Evolutionary conservation across 2,329 filamentous ascomycete genomes (phyloP).

Genomic region (Fusarium sp.): DNA sequence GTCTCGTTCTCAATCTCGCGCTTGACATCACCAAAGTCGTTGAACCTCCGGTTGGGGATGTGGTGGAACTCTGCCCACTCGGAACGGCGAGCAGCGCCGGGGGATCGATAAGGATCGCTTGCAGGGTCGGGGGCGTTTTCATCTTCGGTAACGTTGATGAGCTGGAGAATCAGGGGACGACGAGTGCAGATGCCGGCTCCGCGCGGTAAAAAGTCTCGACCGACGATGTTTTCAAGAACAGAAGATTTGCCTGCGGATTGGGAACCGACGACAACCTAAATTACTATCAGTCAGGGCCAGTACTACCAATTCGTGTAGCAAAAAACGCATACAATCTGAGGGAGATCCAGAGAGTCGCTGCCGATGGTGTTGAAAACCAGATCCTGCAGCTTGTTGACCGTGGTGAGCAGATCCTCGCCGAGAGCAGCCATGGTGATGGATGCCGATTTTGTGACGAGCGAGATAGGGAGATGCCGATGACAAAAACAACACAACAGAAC

Average conservation of each 20-base stretch:
- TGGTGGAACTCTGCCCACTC: constrained; percentile 98
- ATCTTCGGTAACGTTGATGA: constrained; percentile 94
- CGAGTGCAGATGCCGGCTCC: constrained; percentile 97
- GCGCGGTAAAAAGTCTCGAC: constrained; percentile 94
- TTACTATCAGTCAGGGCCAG: constrained; percentile 27
- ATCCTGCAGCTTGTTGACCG: constrained; percentile 98
- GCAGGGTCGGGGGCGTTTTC: constrained; percentile 72
- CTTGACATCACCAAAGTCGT: constrained; percentile 92
- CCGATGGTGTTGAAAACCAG: constrained; percentile 99
- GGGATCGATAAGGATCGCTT: constrained; percentile 79
- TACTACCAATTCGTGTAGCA: constrained; percentile 22
- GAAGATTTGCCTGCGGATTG: constrained; percentile 99
- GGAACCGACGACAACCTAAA: constrained; percentile 94
- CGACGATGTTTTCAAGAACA: constrained; percentile 98
- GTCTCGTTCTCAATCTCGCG: constrained; percentile 98
- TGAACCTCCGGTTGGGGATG: constrained; percentile 87
- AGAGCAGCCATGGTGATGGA: constrained; percentile 82
- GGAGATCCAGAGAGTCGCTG: constrained; percentile 96
- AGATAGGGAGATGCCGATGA: constrained; percentile 16
- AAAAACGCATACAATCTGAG: constrained; percentile 84
- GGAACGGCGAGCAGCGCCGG: constrained; percentile 72
- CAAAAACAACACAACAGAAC: constrained; percentile 26
- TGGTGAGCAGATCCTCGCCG: constrained; percentile 92
- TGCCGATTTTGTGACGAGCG: constrained; percentile 25
- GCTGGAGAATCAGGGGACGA: constrained; percentile 92